Evolutionary conservation across 306 rosid species (phyloP).

Genomic region (Bauhinia variegata): DNA sequence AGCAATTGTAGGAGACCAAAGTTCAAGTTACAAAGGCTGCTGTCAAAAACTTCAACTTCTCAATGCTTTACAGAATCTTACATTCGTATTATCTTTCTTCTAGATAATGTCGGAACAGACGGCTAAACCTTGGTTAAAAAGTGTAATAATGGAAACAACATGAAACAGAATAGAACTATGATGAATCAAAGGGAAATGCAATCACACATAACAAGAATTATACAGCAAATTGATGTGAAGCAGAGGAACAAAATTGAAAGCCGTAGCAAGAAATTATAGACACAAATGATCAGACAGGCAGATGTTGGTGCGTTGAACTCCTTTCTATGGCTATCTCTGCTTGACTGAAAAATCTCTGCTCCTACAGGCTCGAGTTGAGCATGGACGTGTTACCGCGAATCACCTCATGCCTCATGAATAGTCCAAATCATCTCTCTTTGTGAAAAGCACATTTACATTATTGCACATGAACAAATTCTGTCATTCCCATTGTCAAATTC

Average conservation of each 20-base stretch:
- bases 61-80: constrained; percentile 36
- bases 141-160: background rate
- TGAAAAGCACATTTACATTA: constrained; percentile 66
- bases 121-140: background rate
- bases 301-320: constrained; percentile 29
- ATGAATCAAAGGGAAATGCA: constrained; percentile 56
- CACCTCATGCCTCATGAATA: constrained; percentile 38
- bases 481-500: constrained; percentile 76
- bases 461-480: constrained; percentile 75
- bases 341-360: constrained; percentile 41
- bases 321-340: constrained; percentile 36
- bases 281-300: constrained; percentile 49
- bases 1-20: too few species aligned
- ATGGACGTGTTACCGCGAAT: constrained; percentile 43
- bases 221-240: constrained; percentile 54
- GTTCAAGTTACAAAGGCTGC: constrained; percentile 17
- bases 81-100: constrained; percentile 20
- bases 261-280: constrained; percentile 61
- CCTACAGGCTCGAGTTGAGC: constrained; percentile 45
- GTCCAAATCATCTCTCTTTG: constrained; percentile 42
- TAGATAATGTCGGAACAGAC: background rate
- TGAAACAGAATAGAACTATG: constrained; percentile 42
- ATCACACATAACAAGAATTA: constrained; percentile 58
- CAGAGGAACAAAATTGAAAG: constrained; percentile 71
- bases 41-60: constrained; percentile 7